phyloP scores from a whole-genome alignment of 352 stramenopile species.

The Hyaloperonospora brassicae region DNA sequence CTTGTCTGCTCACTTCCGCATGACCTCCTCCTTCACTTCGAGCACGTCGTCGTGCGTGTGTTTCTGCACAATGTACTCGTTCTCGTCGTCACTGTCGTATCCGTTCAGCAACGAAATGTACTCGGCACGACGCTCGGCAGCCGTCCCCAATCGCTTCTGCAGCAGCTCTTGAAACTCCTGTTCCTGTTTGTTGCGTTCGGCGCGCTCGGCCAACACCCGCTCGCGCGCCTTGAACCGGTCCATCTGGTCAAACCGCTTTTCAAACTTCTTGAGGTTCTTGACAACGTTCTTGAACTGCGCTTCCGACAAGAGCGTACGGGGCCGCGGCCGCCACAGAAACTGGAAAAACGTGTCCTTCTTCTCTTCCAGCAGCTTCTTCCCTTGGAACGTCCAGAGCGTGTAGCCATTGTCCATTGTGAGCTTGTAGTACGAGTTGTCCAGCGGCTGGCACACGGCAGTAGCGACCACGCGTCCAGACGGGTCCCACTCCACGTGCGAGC shows the following conservation, averaged over 20 bases:
- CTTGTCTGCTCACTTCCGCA: constrained; percentile 38
- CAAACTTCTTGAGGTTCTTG: constrained; percentile 97
- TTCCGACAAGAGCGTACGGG: constrained; percentile 90
- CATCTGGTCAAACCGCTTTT: constrained; percentile 85
- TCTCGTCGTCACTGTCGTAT: constrained; percentile 80
- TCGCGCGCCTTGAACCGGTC: constrained; percentile 80
- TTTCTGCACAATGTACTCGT: constrained; percentile 77
- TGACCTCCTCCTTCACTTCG: constrained; percentile 58
- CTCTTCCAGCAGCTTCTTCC: constrained; percentile 89
- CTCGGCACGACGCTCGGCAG: constrained; percentile 31
- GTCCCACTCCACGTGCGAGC: constrained; percentile 97
- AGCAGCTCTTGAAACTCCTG: constrained; percentile 70
- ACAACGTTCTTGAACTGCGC: constrained; percentile 91
- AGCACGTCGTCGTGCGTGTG: constrained; percentile 69
- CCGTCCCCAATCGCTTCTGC: constrained; percentile 27
- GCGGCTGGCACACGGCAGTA: constrained; percentile 92
- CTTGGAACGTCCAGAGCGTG: constrained; percentile 97
- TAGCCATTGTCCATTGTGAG: constrained; percentile 99
- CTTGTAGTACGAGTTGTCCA: constrained; percentile 94
- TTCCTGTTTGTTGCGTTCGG: constrained; percentile 61
- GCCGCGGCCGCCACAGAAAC: constrained; percentile 87
- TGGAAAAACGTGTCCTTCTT: constrained; percentile 97
- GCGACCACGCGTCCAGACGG: constrained; percentile 92
- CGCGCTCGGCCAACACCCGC: constrained; percentile 49
- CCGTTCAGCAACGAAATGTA: constrained; percentile 65